Base-by-base conservation (phyloP, 371 early-diverging fungal genomes). In the Mucor irregularis region DNA sequence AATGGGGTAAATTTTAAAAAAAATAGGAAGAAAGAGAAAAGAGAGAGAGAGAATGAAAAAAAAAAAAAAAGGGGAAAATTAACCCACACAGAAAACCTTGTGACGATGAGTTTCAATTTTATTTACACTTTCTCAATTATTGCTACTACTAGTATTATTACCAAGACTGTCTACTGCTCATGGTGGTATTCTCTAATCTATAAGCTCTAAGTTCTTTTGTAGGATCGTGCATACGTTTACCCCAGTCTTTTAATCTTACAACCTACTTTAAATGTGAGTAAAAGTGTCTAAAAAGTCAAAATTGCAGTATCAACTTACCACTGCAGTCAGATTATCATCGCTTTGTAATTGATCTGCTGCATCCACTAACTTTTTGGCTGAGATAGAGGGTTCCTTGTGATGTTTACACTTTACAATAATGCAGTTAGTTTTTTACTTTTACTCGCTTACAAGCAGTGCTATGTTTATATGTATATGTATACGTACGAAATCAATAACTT, bases 241-340 rank as follows among this genome's bases (percentile, higher is more conserved):
- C 90, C 91, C 91, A 91, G n/a, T 82, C 86, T 24, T 86, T 88
- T 53, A 91, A 62, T 40, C 88, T 78, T 26, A 91, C 80, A n/a
- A 90, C 88, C 84, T 85, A 50, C 46, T 13, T 13, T 11, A 21
- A 26, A n/a, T n/a, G n/a, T n/a, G n/a, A n/a, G n/a, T n/a, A 28
- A 16, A 54, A 25, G 29, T 11, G 43, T 39, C 8, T 30, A 34
- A 8, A 35, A 44, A 19, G 19, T 25, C 14, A 52, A 17, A 28
- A 8, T 21, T 11, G 21, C 31, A 48, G 14, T n/a, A 28, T 21
- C 19, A 28, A 38, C 44, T 39, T 74, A 85, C 86, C 76, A 86
- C 61, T 10, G 86, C 87, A 1, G 88, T 90, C 47, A 79, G 74
- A 61, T 91, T 91, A 53, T 91, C 91, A 48, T 89, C 86, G 5